Conservation (phyloP, 192 early-diverging fungal genomes). For the Podila minutissima region DNA sequence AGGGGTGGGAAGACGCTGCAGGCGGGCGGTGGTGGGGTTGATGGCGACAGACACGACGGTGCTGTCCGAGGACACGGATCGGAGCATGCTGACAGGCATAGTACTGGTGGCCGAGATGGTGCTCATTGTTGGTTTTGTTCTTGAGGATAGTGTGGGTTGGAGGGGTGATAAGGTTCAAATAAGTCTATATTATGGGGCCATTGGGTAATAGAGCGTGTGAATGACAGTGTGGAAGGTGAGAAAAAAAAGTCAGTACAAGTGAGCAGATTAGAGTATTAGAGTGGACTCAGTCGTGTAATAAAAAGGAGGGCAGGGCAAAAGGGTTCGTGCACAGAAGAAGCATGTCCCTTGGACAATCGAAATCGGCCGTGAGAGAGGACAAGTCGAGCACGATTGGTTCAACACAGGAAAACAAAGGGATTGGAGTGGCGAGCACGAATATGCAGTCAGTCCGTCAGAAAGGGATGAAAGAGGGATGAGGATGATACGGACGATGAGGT, state of each 20-base stretch:
- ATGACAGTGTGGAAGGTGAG: not conserved
- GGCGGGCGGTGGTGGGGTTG: slow-evolving; percentile 23
- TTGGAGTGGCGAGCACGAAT: too few species aligned
- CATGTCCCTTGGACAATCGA: too few species aligned
- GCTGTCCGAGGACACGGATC: slow-evolving; percentile 20
- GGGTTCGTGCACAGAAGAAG: not conserved
- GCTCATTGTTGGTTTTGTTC: slow-evolving; percentile 8
- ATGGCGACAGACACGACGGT: slow-evolving; percentile 9
- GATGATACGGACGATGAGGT: too few species aligned
- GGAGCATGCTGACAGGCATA: slow-evolving; percentile 8
- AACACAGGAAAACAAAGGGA: too few species aligned
- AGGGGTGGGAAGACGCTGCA: slow-evolving; percentile 43
- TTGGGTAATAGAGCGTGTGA: not conserved
- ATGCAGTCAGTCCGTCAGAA: too few species aligned
- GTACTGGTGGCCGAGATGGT: slow-evolving; percentile 12
- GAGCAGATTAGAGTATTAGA: not conserved
- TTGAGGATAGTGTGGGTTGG: not conserved
- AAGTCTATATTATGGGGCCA: too few species aligned
- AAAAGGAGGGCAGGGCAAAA: not conserved
- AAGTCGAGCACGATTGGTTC: too few species aligned
- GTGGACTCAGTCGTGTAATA: too few species aligned
- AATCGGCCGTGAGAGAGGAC: too few species aligned
- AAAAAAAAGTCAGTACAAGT: too few species aligned
- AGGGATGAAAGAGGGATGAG: too few species aligned
- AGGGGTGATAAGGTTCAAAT: not conserved